Evolutionary conservation across 768 basidiomycete species (phyloP).

Genomic region (Lactarius evosmus): DNA sequence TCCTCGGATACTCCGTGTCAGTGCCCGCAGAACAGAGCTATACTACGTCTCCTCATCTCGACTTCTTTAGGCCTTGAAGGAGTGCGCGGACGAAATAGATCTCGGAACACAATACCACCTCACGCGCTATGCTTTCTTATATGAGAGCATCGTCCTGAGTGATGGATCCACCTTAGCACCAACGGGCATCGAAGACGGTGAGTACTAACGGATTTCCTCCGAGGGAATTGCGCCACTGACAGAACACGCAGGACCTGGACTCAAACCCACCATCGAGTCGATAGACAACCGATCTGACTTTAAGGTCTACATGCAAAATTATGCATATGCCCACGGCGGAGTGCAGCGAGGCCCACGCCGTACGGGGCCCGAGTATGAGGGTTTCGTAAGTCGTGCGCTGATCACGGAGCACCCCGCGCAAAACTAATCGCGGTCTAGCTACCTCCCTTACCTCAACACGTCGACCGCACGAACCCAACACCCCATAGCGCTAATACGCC

Average conservation of each 20-base stretch:
- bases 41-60: neutral
- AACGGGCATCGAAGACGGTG: slow-evolving; percentile 59
- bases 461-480: slow-evolving; percentile 59
- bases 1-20: slow-evolving; percentile 86
- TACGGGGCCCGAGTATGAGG: slow-evolving; percentile 88
- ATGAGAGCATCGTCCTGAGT: slow-evolving; percentile 84
- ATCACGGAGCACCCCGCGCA: slow-evolving; percentile 3
- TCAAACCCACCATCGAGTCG: slow-evolving; percentile 83
- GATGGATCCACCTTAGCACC: slow-evolving; percentile 86
- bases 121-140: slow-evolving; percentile 90
- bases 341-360: slow-evolving; percentile 69
- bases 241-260: slow-evolving; percentile 51
- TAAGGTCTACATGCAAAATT: slow-evolving; percentile 96
- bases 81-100: slow-evolving; percentile 94
- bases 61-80: slow-evolving; percentile 70
- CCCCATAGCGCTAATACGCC: slow-evolving; percentile 40
- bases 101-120: slow-evolving; percentile 98
- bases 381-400: slow-evolving; percentile 70
- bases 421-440: slow-evolving; percentile 17
- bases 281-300: slow-evolving; percentile 96
- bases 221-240: neutral
- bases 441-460: slow-evolving; percentile 19
- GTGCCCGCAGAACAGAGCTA: slow-evolving; percentile 35
- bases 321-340: slow-evolving; percentile 81
- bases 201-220: slow-evolving; percentile 13